Evolutionary conservation across 2,329 filamentous ascomycete species (phyloP).

Genomic region (Arthrobotrys megalospora): DNA sequence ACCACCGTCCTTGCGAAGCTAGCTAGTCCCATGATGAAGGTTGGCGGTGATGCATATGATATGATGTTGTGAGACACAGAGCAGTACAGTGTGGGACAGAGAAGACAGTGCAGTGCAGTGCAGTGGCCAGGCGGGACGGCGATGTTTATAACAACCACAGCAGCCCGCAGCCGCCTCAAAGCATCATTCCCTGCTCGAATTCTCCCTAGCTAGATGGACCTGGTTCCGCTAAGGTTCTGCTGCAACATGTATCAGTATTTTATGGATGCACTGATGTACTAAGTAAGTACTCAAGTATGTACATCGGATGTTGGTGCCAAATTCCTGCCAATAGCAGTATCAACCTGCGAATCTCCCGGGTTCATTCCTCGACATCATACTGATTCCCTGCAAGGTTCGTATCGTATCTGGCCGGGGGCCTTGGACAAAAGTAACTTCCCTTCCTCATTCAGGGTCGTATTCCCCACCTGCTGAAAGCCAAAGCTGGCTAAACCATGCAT

Average conservation of each 20-base stretch:
- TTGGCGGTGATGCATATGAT: background rate
- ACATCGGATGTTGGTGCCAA: background rate
- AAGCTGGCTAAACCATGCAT: background rate
- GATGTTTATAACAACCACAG: too few species aligned
- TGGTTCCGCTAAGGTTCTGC: too few species aligned
- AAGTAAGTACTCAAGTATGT: too few species aligned
- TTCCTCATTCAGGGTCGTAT: slow-evolving; percentile 17
- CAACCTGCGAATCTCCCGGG: background rate
- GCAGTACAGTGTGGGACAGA: too few species aligned
- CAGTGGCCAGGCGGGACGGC: too few species aligned
- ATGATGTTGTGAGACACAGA: too few species aligned
- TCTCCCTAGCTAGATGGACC: too few species aligned
- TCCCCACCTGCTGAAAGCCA: background rate
- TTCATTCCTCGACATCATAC: slow-evolving; percentile 18
- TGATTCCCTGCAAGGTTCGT: slow-evolving; percentile 11
- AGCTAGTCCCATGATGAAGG: slow-evolving; percentile 43
- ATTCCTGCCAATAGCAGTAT: slow-evolving; percentile 23
- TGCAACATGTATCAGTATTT: background rate
- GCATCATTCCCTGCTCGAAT: too few species aligned
- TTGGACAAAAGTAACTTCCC: slow-evolving; percentile 4
- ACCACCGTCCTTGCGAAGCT: slow-evolving; percentile 26
- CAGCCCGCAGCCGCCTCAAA: too few species aligned
- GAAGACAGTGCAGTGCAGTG: too few species aligned
- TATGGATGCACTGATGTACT: too few species aligned
- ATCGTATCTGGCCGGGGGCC: slow-evolving; percentile 2